Evolutionary conservation across 257 asterid species (phyloP).

Genomic region (Capsicum rhomboideum): DNA sequence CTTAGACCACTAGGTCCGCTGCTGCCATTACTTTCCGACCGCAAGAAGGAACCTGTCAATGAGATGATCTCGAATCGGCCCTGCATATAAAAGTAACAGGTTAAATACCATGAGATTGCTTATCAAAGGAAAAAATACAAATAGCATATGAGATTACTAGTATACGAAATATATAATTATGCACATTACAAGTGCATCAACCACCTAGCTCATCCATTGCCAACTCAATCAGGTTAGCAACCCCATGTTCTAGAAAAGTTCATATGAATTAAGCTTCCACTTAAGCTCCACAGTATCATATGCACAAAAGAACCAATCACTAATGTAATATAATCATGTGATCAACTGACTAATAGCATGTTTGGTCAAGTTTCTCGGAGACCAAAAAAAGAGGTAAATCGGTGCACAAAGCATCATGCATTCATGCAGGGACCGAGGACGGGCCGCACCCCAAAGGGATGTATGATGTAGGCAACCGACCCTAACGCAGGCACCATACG

Average conservation of each 20-base stretch:
- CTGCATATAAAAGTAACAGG: constrained; percentile 26
- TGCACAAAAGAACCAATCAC: background rate
- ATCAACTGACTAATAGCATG: background rate
- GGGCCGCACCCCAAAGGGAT: background rate
- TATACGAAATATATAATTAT: background rate
- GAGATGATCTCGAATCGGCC: constrained; percentile 82
- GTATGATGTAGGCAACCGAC: no score
- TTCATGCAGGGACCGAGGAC: background rate
- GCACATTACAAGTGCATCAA: background rate
- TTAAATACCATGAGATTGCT: background rate
- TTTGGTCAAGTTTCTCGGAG: background rate
- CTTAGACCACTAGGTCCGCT: constrained; percentile 47
- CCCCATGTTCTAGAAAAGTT: background rate
- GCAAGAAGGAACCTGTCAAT: constrained; percentile 62
- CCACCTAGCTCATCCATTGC: background rate
- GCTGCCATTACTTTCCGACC: constrained; percentile 49
- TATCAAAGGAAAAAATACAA: background rate
- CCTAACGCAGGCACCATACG: no score
- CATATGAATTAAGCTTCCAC: background rate
- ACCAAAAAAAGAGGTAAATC: background rate
- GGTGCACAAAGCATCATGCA: background rate
- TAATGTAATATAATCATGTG: background rate
- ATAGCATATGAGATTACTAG: background rate
- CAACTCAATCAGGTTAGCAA: background rate
- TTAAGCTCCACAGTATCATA: background rate